A percentile compares a stretch with the other conserved stretches of the same genome.
Conservation (phyloP, 192 early-diverging fungal genomes). For the Backusella morwellensis region DNA sequence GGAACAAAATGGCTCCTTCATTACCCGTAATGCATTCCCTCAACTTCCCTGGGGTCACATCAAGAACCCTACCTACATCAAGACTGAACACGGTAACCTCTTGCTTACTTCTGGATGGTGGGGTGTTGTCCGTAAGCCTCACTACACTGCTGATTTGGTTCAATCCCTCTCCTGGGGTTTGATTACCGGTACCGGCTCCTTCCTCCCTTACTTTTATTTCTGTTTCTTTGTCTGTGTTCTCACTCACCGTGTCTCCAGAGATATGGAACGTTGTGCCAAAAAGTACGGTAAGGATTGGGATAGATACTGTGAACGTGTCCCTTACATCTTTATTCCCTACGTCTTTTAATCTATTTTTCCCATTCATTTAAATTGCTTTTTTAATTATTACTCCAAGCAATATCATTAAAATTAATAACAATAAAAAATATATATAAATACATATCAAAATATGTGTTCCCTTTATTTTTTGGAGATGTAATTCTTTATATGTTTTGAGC, state of each 20-base stretch:
- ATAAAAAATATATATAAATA: not conserved
- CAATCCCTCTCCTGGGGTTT: constrained; percentile 84
- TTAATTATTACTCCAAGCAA: not conserved
- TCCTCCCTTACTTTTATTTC: constrained; percentile 89
- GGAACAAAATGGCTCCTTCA: constrained; percentile 42
- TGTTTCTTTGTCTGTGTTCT: constrained; percentile 82
- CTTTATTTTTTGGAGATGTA: not conserved
- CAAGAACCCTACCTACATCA: constrained; percentile 60
- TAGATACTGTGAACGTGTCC: constrained; percentile 70
- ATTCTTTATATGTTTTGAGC: not conserved
- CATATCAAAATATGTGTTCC: not conserved
- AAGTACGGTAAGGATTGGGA: constrained; percentile 94
- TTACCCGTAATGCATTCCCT: constrained; percentile 42
- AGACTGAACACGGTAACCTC: constrained; percentile 60
- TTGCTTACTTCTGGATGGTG: constrained; percentile 69
- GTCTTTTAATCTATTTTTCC: constrained; percentile 43
- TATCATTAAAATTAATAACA: not conserved
- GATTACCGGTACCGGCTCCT: constrained; percentile 71
- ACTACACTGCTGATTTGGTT: constrained; percentile 86
- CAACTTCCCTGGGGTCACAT: constrained; percentile 50
- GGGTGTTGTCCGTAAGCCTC: constrained; percentile 67
- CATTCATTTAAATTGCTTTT: not conserved
- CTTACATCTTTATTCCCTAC: constrained; percentile 79
- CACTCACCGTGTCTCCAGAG: constrained; percentile 78
- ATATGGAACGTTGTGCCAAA: constrained; percentile 79